Percentiles rank a stretch among this genome's conserved stretches.
Conservation (phyloP, 2,329 filamentous ascomycete genomes). For the Dactylellina parvicollis region DNA sequence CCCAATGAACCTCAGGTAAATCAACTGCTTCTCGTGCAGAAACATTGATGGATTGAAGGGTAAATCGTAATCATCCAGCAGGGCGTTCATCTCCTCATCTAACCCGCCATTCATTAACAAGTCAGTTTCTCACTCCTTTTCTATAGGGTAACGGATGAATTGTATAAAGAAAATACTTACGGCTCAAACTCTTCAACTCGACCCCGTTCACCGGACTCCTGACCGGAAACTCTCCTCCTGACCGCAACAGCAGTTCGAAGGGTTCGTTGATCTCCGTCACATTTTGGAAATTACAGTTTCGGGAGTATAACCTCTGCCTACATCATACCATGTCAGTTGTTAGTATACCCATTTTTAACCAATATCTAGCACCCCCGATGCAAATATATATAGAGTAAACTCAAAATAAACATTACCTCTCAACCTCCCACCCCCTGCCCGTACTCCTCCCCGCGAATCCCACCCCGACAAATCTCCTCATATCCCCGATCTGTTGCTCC, state of each 20-base stretch:
- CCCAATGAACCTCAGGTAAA: conserved; percentile 58
- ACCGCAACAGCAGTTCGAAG: conserved; percentile 54
- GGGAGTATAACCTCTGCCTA: conserved; percentile 55
- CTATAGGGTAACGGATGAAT: background rate
- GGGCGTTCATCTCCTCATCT: conserved; percentile 55
- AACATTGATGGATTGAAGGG: conserved; percentile 58
- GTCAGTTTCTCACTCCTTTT: background rate
- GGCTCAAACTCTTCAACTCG: conserved; percentile 53
- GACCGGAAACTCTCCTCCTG: conserved; percentile 51
- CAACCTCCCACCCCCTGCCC: conserved; percentile 29
- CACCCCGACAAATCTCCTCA: conserved; percentile 55
- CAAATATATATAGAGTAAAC: background rate
- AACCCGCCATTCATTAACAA: background rate
- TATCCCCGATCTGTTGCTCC: conserved; percentile 55
- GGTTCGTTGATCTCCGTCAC: conserved; percentile 56
- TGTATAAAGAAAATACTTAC: conserved; percentile 41
- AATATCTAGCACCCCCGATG: no score
- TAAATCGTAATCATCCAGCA: conserved; percentile 57
- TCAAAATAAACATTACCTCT: conserved; percentile 18
- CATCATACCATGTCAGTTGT: no score
- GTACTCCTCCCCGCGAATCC: conserved; percentile 55
- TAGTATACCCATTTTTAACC: no score
- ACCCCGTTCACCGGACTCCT: conserved; percentile 54
- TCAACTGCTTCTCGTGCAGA: conserved; percentile 57
- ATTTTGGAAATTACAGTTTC: conserved; percentile 55